Evolutionary conservation across 441 rosid genomes (phyloP), one percentile per base, ranked within the genome.

Genomic region (Sinapis alba): DNA sequence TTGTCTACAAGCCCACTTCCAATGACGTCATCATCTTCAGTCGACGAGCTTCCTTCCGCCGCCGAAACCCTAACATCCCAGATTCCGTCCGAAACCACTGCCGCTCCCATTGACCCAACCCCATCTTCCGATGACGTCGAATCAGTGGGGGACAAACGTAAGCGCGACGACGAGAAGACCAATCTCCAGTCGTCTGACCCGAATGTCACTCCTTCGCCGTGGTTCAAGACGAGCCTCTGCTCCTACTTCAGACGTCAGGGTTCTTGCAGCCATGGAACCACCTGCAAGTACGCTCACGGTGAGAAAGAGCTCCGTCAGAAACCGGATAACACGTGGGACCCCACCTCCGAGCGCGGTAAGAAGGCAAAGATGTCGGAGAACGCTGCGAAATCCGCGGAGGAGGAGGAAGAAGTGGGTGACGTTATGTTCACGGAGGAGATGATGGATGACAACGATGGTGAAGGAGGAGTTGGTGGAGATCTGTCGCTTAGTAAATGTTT

Each of bases 321-420:
- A 20, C 96, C 95, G 6, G 92, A 95, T 56, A 82, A 80, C 63
- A 78, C 99, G 13, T 92, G 99, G 99, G 99, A 95, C 72, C 99
- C 98, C 30, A 95, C 98, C 0, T 95, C 98, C 0, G 93, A 86
- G 83, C 85, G 90, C 38, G 96, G 89, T 0, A 90, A 90, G 88
- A 90, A 89, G 84, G 85, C 80, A 0, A 60, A 56, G 67, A 81
- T 71, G 67, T 74, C 63, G 53, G 89, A 82, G 72, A 73, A 73
- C 23, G 83, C 70, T 5, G 77, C 54, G 66, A 69, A 66, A 36
- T 30, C 72, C 54, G 63, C 27, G 63, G 78, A 73, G 65, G 71
- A 78, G 7, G 87, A 65, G 28, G 77, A 73, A 71, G 82, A 69
- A 18, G 54, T 16, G 21, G 77, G 72, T 2, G 81, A 83, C 19